phyloP scores from a whole-genome alignment of 805 yeast species.

The Suhomyces vadensis region DNA sequence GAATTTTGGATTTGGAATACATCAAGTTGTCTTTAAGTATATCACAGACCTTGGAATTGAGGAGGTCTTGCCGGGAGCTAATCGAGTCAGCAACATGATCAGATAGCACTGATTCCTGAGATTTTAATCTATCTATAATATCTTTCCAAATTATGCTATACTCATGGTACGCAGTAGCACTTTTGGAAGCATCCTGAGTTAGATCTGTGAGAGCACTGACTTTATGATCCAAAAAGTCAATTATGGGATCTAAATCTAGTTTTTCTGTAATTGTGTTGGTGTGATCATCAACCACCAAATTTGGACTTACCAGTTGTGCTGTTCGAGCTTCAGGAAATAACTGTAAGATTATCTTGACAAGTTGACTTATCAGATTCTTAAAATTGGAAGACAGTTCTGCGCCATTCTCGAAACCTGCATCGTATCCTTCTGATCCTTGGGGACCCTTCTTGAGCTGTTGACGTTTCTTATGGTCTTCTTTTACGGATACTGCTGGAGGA shows the following conservation, averaged over 20 bases:
- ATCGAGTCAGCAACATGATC: slow-evolving; percentile 14
- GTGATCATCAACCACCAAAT: slow-evolving; percentile 28
- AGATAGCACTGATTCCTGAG: slow-evolving; percentile 28
- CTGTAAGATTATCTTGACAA: slow-evolving; percentile 9
- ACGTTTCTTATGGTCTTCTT: slow-evolving; percentile 2
- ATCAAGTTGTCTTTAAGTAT: slow-evolving; percentile 9
- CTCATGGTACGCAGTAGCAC: slow-evolving; percentile 31
- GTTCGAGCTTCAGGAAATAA: not conserved
- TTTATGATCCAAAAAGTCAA: slow-evolving; percentile 29
- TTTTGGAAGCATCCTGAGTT: slow-evolving; percentile 22
- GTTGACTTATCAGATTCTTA: slow-evolving; percentile 5
- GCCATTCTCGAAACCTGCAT: slow-evolving; percentile 38
- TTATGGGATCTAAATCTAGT: slow-evolving; percentile 36
- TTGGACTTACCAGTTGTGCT: not conserved
- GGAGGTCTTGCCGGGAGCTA: not conserved
- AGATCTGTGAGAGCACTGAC: slow-evolving; percentile 29
- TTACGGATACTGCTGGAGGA: not conserved
- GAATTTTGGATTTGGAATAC: slow-evolving; percentile 3
- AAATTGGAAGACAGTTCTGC: slow-evolving; percentile 25
- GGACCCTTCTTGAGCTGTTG: slow-evolving; percentile 18
- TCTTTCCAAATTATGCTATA: slow-evolving; percentile 32
- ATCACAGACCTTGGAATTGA: not conserved
- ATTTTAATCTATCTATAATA: slow-evolving; percentile 17
- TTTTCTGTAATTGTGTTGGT: slow-evolving; percentile 35
- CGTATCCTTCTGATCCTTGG: slow-evolving; percentile 30